Percentiles rank a stretch among this genome's conserved stretches.
phyloP scores from a whole-genome alignment of 2,329 filamentous ascomycete genomes.

The Exophiala viscosa region DNA sequence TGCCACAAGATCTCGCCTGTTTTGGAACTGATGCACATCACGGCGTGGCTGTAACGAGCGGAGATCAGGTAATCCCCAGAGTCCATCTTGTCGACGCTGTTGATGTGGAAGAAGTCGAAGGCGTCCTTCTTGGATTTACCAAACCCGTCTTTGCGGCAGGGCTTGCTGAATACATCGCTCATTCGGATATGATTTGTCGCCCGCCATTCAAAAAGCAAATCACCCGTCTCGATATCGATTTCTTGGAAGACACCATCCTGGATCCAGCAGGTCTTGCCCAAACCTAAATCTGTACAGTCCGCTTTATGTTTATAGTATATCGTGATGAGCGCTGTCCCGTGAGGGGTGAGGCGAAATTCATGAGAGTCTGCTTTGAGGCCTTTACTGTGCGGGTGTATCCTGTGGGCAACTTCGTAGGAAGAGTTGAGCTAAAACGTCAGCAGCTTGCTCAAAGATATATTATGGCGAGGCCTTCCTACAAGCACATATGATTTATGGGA shows the following conservation, averaged over 20 bases:
- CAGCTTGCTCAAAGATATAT: conserved; percentile 44
- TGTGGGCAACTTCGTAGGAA: conserved; percentile 24
- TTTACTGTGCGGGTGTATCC: conserved; percentile 15
- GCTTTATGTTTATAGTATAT: conserved; percentile 20
- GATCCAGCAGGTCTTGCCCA: conserved; percentile 32
- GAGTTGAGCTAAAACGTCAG: conserved; percentile 44
- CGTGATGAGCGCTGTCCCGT: conserved; percentile 22
- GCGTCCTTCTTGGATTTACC: conserved; percentile 7
- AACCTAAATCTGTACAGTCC: conserved; percentile 14
- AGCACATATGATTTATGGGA: conserved; percentile 40
- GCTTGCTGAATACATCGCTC: conserved; percentile 20
- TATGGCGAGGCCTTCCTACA: conserved; percentile 34
- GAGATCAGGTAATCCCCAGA: conserved; percentile 55
- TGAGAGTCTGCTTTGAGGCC: conserved; percentile 26
- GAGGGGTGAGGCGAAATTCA: conserved; percentile 22
- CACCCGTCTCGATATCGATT: conserved; percentile 36
- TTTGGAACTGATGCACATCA: conserved; percentile 47
- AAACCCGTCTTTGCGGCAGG: conserved; percentile 7
- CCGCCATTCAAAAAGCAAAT: conserved; percentile 37
- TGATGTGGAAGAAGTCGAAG: conserved; percentile 58
- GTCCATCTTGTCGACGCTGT: conserved; percentile 52
- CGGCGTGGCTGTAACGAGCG: conserved; percentile 46
- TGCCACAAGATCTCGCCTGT: conserved; percentile 53
- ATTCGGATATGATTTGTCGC: conserved; percentile 34
- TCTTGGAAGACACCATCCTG: conserved; percentile 33